phyloP scores from a whole-genome alignment of 345 rosid genomes.

The Euclidium syriacum region DNA sequence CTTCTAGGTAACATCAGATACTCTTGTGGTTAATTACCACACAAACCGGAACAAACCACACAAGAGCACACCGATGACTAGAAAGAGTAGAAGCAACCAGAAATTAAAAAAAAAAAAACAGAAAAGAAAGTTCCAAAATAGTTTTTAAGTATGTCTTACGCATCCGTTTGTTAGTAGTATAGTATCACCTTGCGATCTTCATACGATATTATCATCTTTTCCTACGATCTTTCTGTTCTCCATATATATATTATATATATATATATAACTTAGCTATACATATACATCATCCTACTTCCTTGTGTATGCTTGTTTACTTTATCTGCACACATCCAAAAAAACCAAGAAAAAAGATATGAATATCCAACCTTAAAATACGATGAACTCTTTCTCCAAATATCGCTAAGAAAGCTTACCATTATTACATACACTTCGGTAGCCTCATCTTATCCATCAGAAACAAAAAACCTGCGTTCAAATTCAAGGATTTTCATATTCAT shows the following conservation, averaged over 20 bases:
- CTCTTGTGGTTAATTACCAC: constrained; percentile 2
- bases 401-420: constrained; percentile 14
- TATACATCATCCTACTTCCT: constrained; percentile 49
- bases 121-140: neutral
- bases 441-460: constrained; percentile 30
- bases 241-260: constrained; percentile 18
- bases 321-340: constrained; percentile 40
- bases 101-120: neutral
- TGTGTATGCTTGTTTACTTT: constrained; percentile 58
- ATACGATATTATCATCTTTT: constrained; percentile 18
- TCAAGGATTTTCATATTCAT: neutral
- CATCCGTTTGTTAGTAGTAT: constrained; percentile 32
- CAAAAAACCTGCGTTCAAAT: constrained; percentile 18
- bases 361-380: neutral
- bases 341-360: neutral
- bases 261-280: constrained; percentile 37
- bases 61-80: constrained; percentile 19
- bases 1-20: constrained; percentile 12
- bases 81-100: constrained; percentile 6
- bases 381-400: neutral
- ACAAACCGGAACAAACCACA: constrained; percentile 19
- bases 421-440: constrained; percentile 29
- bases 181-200: constrained; percentile 31
- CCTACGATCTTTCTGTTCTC: constrained; percentile 24
- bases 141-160: constrained; percentile 2